Evolutionary conservation across 2,329 filamentous ascomycete genomes (phyloP), one percentile per base, ranked within the genome.

Genomic region (Coccinonectria pachysandricola): DNA sequence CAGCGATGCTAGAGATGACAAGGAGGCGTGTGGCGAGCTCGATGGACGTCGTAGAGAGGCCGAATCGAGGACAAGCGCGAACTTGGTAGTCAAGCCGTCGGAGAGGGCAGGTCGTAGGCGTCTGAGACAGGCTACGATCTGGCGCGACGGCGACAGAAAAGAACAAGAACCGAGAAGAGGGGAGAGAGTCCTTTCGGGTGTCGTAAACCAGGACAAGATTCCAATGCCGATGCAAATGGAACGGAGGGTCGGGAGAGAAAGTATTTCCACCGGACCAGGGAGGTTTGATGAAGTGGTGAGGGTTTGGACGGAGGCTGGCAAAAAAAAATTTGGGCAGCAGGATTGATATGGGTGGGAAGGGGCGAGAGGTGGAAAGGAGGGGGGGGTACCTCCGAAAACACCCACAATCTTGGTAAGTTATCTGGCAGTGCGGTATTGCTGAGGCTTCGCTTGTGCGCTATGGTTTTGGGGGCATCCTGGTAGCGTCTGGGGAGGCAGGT

Each of bases 251-350:
- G 45, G 44, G 36, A 45, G 42, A 42, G 42, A 39, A 37, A 39
- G 39, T 34, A 28, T 35, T 48, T 48, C 49, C 51, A 53, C 52
- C 43, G 49, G 50, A 52, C 52, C 52, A 53, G 42, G 44, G 50
- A 43, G 38, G 17, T 19, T 48, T 50, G 42, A 35, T 42, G 43
- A 37, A 44, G 42, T 53, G 52, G 47, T 53, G 49, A 56, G 48
- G 50, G 43, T 53, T 53, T 46, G 47, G 46, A 37, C 36, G 53
- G 42, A 35, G 52, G 43, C 32, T 39, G 34, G 43, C 48, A 55
- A 46, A 50, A 54, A 50, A 52, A 44, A 52, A 35, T 46, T 54
- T 54, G 51, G 51, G 52, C 52, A 49, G 49, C 44, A 48, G 51
- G 42, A 48, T 50, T 45, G 42, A 50, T 43, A 46, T 48, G 45